These are phyloP conservation scores for Schizochytrium sp. DNA, from an alignment of 108 stramenopile species.

Conservation along the genomic window DNA sequence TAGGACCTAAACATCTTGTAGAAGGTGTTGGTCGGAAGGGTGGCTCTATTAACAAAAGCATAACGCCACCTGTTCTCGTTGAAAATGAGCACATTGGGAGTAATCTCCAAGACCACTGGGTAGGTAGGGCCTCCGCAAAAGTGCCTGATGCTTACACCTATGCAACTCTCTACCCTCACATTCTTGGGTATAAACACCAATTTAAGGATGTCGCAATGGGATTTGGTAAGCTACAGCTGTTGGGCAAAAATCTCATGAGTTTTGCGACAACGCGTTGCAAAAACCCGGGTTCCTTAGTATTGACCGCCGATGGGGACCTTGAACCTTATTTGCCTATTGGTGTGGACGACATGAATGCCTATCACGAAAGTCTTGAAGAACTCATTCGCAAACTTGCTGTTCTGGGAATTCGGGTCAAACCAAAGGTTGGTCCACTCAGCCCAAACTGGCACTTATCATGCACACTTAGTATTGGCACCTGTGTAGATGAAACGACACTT, in stretches of 20 bases:
- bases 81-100: constrained; percentile 29
- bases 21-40: not conserved
- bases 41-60: not conserved
- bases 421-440: constrained; percentile 20
- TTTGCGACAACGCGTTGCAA: constrained; percentile 41
- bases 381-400: not conserved
- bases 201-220: constrained; percentile 20
- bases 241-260: constrained; percentile 26
- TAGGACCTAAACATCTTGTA: constrained; percentile 1
- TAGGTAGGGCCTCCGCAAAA: constrained; percentile 18
- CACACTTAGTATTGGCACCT: constrained; percentile 30
- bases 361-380: not conserved
- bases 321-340: constrained; percentile 53
- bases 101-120: constrained; percentile 54
- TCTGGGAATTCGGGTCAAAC: constrained; percentile 31
- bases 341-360: constrained; percentile 10
- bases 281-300: constrained; percentile 29
- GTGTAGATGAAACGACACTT: not conserved
- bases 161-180: not conserved
- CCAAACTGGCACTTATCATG: constrained; percentile 58
- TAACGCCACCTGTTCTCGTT: not conserved
- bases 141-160: constrained; percentile 21
- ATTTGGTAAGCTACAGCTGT: constrained; percentile 43
- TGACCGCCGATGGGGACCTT: constrained; percentile 27
- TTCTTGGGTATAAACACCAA: constrained; percentile 52